Evolutionary conservation across 768 basidiomycete species (phyloP), one percentile per base, ranked within the genome.

Genomic region (Chalciporus chontae): DNA sequence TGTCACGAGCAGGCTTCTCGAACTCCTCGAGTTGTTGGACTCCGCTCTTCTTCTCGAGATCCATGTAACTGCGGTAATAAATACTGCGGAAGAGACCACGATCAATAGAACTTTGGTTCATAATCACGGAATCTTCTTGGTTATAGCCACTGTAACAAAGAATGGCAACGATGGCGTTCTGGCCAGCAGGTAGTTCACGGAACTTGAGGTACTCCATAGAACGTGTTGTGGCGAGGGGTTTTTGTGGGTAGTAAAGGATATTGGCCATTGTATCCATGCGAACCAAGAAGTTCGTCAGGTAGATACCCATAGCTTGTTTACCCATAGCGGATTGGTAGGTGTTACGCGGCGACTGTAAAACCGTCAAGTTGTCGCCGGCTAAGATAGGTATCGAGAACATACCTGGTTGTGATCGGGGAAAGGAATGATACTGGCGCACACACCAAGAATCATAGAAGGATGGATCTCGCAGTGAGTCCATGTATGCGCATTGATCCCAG

Each of bases 231-330:
- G 95, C 95, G 40, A 98, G 85, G 29, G 95, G 96, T 67, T 99
- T 99, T 74, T 99, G 95, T 23, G 95, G 95, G 67, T 99, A 99
- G 71, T 96, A 99, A 40, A 99, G 79, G 55, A 99, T 96, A 64
- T 99, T 99, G 58, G 95, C 93, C 95, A 98, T 98, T 9, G 96
- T 99, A 69, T 99, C 95, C 93, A 98, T 95, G 47, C 95, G 92
- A 58, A 97, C 88, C 58, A 96, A 81, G 78, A 95, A 99, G 71
- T 98, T 99, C 31, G 95, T 98, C 31, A 98, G 79, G 71, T 90
- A 96, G 57, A 98, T 93, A 44, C 96, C 95, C 95, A 99, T 99
- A 10, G 95, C 95, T 82, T 99, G 95, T 74, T 99, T 99, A 60
- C 96, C 96, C 95, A 99, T 99, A 45, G 95, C 95, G 40, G 95